phyloP scores from a whole-genome alignment of 495 filamentous ascomycete genomes.

The Daldinia grandis region DNA sequence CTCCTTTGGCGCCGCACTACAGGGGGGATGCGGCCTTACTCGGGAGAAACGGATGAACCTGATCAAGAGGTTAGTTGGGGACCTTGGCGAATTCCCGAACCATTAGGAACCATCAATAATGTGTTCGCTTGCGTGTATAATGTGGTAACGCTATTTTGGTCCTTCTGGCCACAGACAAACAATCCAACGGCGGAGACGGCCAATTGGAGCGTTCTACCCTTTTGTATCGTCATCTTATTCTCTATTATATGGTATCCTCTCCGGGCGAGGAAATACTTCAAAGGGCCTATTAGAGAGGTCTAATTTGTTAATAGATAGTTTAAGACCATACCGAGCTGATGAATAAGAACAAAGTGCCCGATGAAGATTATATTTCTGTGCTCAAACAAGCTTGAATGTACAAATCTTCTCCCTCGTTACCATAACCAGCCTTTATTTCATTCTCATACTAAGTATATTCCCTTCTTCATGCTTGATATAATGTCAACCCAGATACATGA shows the following conservation, averaged over 20 bases:
- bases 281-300: constrained; percentile 58
- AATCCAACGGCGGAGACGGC: constrained; percentile 48
- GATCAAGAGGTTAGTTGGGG: constrained; percentile 56
- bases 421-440: background rate
- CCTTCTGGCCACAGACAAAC: constrained; percentile 57
- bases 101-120: constrained; percentile 57
- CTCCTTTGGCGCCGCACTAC: constrained; percentile 59
- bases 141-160: constrained; percentile 60
- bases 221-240: constrained; percentile 53
- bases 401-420: background rate
- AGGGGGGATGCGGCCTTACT: constrained; percentile 46
- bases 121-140: constrained; percentile 57
- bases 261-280: constrained; percentile 53
- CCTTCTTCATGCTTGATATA: background rate
- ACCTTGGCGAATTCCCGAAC: constrained; percentile 57
- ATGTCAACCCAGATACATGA: background rate
- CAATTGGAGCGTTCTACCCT: constrained; percentile 61
- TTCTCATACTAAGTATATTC: background rate
- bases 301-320: background rate
- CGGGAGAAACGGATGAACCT: constrained; percentile 42
- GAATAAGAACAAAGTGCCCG: background rate
- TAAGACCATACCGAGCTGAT: background rate
- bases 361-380: background rate
- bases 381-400: background rate
- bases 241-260: constrained; percentile 57